phyloP scores from a whole-genome alignment of 108 stramenopile genomes.

The Skeletonema menzelii region DNA sequence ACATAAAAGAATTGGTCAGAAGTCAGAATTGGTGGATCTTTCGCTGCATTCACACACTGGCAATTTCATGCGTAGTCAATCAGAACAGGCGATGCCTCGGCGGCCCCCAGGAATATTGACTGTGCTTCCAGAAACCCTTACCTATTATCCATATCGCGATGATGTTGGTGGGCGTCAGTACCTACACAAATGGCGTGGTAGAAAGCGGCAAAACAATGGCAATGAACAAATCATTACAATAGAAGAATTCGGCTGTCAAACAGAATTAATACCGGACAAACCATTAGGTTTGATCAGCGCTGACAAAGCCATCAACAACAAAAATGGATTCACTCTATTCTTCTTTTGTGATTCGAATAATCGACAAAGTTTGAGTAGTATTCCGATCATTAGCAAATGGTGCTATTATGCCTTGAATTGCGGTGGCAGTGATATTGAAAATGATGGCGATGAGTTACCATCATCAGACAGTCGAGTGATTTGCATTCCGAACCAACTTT shows the following conservation, averaged over 20 bases:
- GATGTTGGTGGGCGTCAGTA: neutral
- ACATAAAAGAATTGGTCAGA: too few species aligned
- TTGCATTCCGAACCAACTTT: slow-evolving; percentile 39
- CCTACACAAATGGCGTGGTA: neutral
- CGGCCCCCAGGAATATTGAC: slow-evolving; percentile 20
- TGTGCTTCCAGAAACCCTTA: slow-evolving; percentile 16
- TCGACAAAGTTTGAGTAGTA: slow-evolving; percentile 34
- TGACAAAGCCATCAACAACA: neutral
- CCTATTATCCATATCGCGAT: slow-evolving; percentile 15
- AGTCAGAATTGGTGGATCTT: too few species aligned
- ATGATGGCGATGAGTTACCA: neutral
- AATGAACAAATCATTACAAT: neutral
- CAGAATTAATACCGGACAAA: neutral
- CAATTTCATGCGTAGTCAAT: neutral
- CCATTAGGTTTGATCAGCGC: neutral
- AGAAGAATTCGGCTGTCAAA: neutral
- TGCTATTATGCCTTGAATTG: slow-evolving; percentile 17
- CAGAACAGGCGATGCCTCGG: neutral
- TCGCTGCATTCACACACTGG: too few species aligned
- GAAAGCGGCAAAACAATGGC: neutral
- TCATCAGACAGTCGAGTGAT: slow-evolving; percentile 26
- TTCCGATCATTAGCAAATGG: slow-evolving; percentile 40
- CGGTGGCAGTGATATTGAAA: neutral
- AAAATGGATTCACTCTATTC: slow-evolving; percentile 26
- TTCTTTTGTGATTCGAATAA: slow-evolving; percentile 43